These are phyloP conservation scores for Halteria grandinella DNA, from an alignment of 73 alveolate species.

Conservation along the genomic window DNA sequence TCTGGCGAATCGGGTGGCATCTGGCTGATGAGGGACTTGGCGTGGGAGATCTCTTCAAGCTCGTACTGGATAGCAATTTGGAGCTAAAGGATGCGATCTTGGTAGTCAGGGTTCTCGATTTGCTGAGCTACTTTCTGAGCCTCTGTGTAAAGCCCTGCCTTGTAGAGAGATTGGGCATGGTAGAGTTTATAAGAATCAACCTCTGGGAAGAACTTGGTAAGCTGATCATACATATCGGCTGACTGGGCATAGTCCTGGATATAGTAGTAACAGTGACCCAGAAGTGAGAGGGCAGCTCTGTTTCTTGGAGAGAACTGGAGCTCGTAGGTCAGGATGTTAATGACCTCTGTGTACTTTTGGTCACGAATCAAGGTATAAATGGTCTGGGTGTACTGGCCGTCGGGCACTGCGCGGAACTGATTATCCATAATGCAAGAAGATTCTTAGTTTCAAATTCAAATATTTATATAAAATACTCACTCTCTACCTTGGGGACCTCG, in stretches of 20 bases:
- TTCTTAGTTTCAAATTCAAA: neutral
- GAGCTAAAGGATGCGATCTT: slow-evolving; percentile 74
- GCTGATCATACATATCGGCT: slow-evolving; percentile 93
- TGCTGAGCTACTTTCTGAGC: slow-evolving; percentile 86
- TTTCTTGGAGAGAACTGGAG: slow-evolving; percentile 84
- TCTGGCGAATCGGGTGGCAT: slow-evolving; percentile 86
- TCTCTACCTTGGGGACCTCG: slow-evolving; percentile 18
- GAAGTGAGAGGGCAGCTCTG: slow-evolving; percentile 91
- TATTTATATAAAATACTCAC: neutral
- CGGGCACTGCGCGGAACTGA: slow-evolving; percentile 78
- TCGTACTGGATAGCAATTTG: slow-evolving; percentile 90
- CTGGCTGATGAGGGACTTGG: slow-evolving; percentile 81
- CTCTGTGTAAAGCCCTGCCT: slow-evolving; percentile 82
- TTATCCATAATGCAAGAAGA: slow-evolving; percentile 35
- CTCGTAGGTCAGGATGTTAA: slow-evolving; percentile 77
- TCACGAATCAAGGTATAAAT: slow-evolving; percentile 81
- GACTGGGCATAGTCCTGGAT: slow-evolving; percentile 89
- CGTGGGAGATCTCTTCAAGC: slow-evolving; percentile 88
- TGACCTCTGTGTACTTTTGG: slow-evolving; percentile 82
- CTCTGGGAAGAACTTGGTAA: slow-evolving; percentile 80
- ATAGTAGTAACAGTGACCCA: slow-evolving; percentile 95
- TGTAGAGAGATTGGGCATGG: slow-evolving; percentile 77
- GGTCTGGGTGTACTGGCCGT: slow-evolving; percentile 88
- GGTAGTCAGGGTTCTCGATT: slow-evolving; percentile 76
- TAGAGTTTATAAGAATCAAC: slow-evolving; percentile 74